These are phyloP conservation scores for Phlebiopsis gigantea DNA, from an alignment of 768 basidiomycete genomes.

Conservation along the genomic window DNA sequence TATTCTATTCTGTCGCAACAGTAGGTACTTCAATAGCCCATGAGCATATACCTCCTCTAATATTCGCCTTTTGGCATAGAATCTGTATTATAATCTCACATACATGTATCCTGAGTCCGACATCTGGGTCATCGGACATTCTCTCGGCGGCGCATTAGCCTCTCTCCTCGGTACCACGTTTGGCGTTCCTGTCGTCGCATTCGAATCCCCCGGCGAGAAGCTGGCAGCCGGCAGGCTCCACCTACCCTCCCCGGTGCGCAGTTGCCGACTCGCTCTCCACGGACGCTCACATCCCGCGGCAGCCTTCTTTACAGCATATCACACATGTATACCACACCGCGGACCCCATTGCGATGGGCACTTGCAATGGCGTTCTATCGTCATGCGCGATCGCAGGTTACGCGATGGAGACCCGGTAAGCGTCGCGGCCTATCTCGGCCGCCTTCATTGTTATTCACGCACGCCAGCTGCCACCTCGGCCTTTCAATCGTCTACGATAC, in stretches of 20 bases:
- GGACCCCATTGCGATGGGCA: slow-evolving; percentile 91
- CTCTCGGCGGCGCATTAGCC: slow-evolving; percentile 68
- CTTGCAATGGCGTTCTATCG: slow-evolving; percentile 75
- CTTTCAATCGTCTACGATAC: slow-evolving; percentile 89
- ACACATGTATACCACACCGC: slow-evolving; percentile 94
- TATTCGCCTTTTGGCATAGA: slow-evolving; percentile 40
- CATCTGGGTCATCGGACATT: slow-evolving; percentile 85
- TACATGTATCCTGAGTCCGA: slow-evolving; percentile 88
- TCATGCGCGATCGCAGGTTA: slow-evolving; percentile 86
- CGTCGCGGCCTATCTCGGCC: slow-evolving; percentile 1
- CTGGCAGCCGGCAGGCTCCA: slow-evolving; percentile 78
- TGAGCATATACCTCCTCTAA: not conserved
- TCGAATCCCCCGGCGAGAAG: slow-evolving; percentile 86
- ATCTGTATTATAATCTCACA: slow-evolving; percentile 90
- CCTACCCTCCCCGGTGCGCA: slow-evolving; percentile 73
- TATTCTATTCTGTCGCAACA: slow-evolving; percentile 89
- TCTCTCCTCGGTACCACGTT: slow-evolving; percentile 85
- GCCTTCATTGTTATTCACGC: slow-evolving; percentile 3
- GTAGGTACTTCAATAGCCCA: slow-evolving; percentile 39
- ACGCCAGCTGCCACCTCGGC: slow-evolving; percentile 80
- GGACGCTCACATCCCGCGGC: not conserved
- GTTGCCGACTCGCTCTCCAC: not conserved
- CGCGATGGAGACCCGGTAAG: slow-evolving; percentile 72
- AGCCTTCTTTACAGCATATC: slow-evolving; percentile 74
- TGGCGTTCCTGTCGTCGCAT: slow-evolving; percentile 80